Evolutionary conservation across 2,329 filamentous ascomycete species (phyloP).

Genomic region (Sordariomycetes sp.): DNA sequence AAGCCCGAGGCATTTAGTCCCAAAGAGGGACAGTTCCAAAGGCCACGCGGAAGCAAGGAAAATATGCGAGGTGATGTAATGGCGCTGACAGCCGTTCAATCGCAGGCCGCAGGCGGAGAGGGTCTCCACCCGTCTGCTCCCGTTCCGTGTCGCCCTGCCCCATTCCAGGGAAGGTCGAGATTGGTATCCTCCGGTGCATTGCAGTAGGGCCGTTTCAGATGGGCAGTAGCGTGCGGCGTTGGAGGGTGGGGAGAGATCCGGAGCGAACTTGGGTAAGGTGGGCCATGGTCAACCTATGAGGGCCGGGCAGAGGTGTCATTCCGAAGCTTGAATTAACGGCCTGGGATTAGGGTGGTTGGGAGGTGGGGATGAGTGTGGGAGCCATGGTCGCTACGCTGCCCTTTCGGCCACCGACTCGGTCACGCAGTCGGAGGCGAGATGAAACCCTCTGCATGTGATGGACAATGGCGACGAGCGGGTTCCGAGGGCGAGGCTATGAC

Average conservation of each 20-base stretch:
- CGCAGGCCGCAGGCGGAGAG: not conserved
- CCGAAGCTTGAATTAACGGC: not conserved
- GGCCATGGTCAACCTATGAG: not conserved
- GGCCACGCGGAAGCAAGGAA: not conserved
- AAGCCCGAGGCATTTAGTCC: too few relatives aligned
- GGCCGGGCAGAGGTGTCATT: not conserved
- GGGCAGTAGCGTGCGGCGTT: conserved; percentile 2
- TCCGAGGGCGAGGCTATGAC: too few relatives aligned
- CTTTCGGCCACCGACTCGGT: not conserved
- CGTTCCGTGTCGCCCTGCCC: not conserved
- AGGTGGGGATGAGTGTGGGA: not conserved
- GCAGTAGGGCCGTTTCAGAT: conserved; percentile 5
- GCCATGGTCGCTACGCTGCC: not conserved
- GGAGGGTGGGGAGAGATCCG: not conserved
- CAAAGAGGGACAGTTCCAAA: too few relatives aligned
- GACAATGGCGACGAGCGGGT: too few relatives aligned
- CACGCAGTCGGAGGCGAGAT: not conserved
- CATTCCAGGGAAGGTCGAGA: not conserved
- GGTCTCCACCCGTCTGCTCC: too few relatives aligned
- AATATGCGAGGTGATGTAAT: not conserved
- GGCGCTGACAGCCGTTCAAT: not conserved
- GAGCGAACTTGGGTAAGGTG: not conserved
- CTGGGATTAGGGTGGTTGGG: not conserved
- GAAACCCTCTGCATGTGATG: not conserved
- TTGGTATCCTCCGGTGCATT: not conserved